These are phyloP conservation scores for Truncatella angustata DNA, from an alignment of 2,329 filamentous ascomycete genomes.

Conservation along the genomic window DNA sequence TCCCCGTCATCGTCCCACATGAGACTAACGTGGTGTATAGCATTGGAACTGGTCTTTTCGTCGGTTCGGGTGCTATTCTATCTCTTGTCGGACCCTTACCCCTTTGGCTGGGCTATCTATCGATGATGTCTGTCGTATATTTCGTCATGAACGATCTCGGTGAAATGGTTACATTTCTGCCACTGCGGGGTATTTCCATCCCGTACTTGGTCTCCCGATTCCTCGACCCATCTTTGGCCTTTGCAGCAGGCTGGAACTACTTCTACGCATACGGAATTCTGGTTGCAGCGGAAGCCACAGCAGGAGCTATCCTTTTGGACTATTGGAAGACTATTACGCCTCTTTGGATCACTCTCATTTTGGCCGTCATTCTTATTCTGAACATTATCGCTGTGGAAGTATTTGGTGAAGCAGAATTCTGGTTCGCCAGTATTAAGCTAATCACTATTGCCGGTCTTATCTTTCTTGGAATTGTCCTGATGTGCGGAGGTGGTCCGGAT, in stretches of 20 bases:
- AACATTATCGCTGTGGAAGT: conserved; percentile 57
- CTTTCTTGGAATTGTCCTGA: conserved; percentile 53
- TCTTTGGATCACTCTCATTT: conserved; percentile 58
- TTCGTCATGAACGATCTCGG: conserved; percentile 49
- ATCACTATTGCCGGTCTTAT: conserved; percentile 57
- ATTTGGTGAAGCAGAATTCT: conserved; percentile 62
- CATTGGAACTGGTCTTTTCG: conserved; percentile 64
- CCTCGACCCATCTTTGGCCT: conserved; percentile 53
- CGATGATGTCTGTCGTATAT: conserved; percentile 54
- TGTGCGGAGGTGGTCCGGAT: conserved; percentile 53
- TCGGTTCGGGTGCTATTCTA: conserved; percentile 58
- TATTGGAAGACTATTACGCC: conserved; percentile 57
- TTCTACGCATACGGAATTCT: conserved; percentile 61
- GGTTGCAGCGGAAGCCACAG: conserved; percentile 56
- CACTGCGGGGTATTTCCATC: conserved; percentile 55
- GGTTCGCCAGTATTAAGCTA: conserved; percentile 60
- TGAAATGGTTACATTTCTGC: conserved; percentile 55
- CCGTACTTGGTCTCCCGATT: conserved; percentile 56
- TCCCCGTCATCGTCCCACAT: conserved; percentile 1
- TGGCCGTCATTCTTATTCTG: conserved; percentile 50
- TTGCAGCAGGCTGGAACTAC: conserved; percentile 60
- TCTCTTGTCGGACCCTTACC: conserved; percentile 60
- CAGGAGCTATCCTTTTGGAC: conserved; percentile 56
- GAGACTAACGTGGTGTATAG: conserved; percentile 19
- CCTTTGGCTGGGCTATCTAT: conserved; percentile 66